A percentile compares a stretch with the other conserved stretches of the same genome.
Conservation (phyloP, 768 basidiomycete genomes). For the Gymnopilus junonius region DNA sequence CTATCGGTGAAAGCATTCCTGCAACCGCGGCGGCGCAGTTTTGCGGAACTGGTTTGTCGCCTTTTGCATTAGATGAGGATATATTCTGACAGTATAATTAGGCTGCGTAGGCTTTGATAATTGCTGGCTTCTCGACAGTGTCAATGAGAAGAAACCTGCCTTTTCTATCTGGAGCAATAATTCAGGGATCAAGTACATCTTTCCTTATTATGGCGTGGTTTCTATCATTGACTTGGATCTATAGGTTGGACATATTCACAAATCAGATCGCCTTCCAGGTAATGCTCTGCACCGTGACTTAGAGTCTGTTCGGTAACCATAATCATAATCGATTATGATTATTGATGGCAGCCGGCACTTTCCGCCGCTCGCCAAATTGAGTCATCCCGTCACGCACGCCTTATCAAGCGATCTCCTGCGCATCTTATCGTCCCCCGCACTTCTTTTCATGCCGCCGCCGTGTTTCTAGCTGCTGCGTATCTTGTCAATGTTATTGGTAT, state of each 20-base stretch:
- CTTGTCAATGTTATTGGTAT: too few species aligned
- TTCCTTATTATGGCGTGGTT: neutral
- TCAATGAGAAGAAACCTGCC: slow-evolving; percentile 28
- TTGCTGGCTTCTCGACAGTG: slow-evolving; percentile 47
- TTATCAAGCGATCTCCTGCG: too few species aligned
- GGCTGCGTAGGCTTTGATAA: slow-evolving; percentile 54
- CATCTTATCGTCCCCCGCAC: too few species aligned
- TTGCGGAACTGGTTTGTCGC: slow-evolving; percentile 43
- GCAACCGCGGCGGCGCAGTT: slow-evolving; percentile 36
- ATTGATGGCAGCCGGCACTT: too few species aligned
- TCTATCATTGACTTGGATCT: neutral
- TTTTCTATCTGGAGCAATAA: slow-evolving; percentile 49
- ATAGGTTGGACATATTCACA: slow-evolving; percentile 46
- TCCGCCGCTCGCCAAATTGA: too few species aligned
- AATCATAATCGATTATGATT: too few species aligned
- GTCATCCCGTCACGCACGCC: too few species aligned
- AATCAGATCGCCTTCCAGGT: slow-evolving; percentile 51
- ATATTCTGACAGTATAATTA: slow-evolving; percentile 11
- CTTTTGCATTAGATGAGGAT: neutral
- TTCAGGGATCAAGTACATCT: slow-evolving; percentile 46
- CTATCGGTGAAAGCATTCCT: slow-evolving; percentile 41
- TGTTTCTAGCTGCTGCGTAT: too few species aligned
- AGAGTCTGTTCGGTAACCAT: too few species aligned
- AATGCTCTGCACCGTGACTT: neutral
- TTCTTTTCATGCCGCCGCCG: too few species aligned